Evolutionary conservation across 352 stramenopile genomes (phyloP).

Genomic region (Thraustotheca clavata): DNA sequence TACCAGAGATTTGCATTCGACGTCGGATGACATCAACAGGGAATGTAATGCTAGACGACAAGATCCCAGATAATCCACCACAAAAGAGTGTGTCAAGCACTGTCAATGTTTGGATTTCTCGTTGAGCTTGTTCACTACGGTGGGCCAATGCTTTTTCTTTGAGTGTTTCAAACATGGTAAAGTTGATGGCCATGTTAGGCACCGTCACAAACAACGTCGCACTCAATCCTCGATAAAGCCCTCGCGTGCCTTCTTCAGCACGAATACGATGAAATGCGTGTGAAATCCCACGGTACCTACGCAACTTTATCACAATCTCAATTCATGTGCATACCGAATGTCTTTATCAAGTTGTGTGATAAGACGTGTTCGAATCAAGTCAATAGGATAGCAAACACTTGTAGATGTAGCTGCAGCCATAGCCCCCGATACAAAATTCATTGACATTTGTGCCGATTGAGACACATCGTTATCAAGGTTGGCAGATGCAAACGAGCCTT

Average conservation of each 20-base stretch:
- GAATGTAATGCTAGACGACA: constrained; percentile 92
- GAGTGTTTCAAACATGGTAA: constrained; percentile 91
- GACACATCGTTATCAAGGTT: no score
- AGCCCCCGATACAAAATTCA: constrained; percentile 49
- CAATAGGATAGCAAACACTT: constrained; percentile 93
- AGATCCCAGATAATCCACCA: constrained; percentile 82
- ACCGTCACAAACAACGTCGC: constrained; percentile 93
- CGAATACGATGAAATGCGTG: constrained; percentile 92
- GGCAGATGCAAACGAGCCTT: constrained; percentile 62
- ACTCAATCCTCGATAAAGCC: constrained; percentile 90
- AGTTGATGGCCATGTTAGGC: constrained; percentile 95
- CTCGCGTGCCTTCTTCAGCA: constrained; percentile 74
- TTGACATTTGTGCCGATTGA: constrained; percentile 45
- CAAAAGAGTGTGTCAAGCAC: constrained; percentile 87
- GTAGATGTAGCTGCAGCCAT: constrained; percentile 64
- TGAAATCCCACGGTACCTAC: constrained; percentile 76
- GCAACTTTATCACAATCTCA: no score
- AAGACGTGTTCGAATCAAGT: constrained; percentile 92
- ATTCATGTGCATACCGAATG: constrained; percentile 44
- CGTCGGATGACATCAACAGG: constrained; percentile 92
- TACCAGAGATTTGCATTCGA: constrained; percentile 91
- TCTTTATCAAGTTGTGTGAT: constrained; percentile 89
- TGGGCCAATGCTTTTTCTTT: constrained; percentile 86
- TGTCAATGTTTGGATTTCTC: constrained; percentile 29
- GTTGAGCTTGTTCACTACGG: constrained; percentile 29